phyloP scores from a whole-genome alignment of 2,329 filamentous ascomycete genomes.

The Pyricularia pennisetigena region DNA sequence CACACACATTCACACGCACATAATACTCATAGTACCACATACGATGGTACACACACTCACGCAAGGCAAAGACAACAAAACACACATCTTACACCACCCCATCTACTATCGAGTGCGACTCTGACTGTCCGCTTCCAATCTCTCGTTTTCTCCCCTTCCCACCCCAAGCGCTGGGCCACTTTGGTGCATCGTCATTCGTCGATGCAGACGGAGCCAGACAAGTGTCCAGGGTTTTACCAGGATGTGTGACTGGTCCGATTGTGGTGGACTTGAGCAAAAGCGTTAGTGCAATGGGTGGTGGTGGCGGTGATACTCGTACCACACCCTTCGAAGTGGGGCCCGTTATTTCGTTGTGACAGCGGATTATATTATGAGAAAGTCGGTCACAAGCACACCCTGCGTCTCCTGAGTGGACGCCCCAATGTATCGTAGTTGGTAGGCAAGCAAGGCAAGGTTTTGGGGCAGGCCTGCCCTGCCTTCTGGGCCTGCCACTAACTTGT shows the following conservation, averaged over 20 bases:
- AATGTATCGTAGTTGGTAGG: neutral
- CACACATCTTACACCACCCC: neutral
- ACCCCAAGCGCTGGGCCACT: neutral
- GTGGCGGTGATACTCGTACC: neutral
- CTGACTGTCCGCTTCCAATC: neutral
- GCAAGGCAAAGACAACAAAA: neutral
- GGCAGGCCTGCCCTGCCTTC: neutral
- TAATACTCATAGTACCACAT: too few species aligned
- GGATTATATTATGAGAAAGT: neutral
- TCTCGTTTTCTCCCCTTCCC: neutral
- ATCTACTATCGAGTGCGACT: neutral
- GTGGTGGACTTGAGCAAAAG: neutral
- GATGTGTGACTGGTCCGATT: neutral
- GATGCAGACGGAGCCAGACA: neutral
- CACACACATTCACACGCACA: too few species aligned
- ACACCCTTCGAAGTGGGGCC: neutral
- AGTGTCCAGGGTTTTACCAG: neutral
- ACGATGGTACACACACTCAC: neutral
- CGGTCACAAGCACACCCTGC: neutral
- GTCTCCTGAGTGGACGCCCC: neutral
- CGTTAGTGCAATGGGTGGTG: neutral
- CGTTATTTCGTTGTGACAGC: neutral
- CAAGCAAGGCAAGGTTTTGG: neutral
- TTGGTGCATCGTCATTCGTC: neutral
- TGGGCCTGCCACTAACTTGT: neutral